Evolutionary conservation across 768 basidiomycete species (phyloP), one percentile per base, ranked within the genome.

Genomic region (Suillus ampliporus): DNA sequence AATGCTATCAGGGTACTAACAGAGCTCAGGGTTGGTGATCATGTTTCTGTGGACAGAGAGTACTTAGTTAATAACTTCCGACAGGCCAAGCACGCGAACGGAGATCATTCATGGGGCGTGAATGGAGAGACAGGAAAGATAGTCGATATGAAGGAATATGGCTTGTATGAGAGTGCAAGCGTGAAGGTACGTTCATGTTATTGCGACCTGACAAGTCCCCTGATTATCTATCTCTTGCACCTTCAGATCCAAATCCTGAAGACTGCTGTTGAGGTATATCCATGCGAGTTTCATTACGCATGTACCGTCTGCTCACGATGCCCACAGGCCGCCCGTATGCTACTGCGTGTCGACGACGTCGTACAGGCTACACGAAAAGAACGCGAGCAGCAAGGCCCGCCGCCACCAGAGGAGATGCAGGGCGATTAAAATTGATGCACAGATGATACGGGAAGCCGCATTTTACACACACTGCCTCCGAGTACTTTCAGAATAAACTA

Each of bases 121-220:
- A 89, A 99, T 68, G 97, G 97, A 26, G 92, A 98, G 71, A 96
- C 92, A 8, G 97, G 97, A 28, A 97, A 96, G 78, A 89, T 95
- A 44, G 92, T 92, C 46, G 94, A 98, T 74, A 98, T 98, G 97
- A 95, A 94, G 74, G 78, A 80, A 51, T 97, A 98, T 74, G 95
- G 95, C 1, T 79, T 99, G 63, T 94, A 94, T 67, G 97, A 99
- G 79, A 94, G 92, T 40, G 95, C 97, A 5, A 95, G 94, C 67
- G 97, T 99, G 72, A 99, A 99, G 84, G 88, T 89, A 63, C 26
- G 73, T 62, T n/a, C 31, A 37, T 9, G 2, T 5, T 23, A 17
- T 2, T 15, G 28, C 26, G 38, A 21, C 40, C 41, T 44, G 34
- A 40, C 6, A 7, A 28, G 9, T 46, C n/a, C 11, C 23, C 64